Percentiles rank a stretch among this genome's conserved stretches.
Conservation (phyloP, 108 stramenopile species). For the Schizochytrium sp. region DNA sequence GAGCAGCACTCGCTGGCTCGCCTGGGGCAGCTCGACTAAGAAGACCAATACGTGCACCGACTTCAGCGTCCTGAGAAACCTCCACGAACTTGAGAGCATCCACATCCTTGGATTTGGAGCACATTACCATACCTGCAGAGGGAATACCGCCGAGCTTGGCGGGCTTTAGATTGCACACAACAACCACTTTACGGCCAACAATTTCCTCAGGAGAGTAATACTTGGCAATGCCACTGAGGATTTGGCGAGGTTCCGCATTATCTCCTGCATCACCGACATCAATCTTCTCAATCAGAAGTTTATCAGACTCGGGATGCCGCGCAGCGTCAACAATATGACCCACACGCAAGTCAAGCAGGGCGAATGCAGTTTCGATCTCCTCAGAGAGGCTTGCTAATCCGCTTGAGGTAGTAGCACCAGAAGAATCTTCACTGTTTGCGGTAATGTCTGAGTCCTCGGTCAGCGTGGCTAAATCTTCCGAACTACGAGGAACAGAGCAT, state of each 20-base stretch:
- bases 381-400: neutral
- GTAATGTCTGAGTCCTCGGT: neutral
- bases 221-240: slow-evolving; percentile 86
- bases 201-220: slow-evolving; percentile 93
- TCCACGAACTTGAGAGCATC: slow-evolving; percentile 91
- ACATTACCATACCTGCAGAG: slow-evolving; percentile 98
- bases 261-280: slow-evolving; percentile 88
- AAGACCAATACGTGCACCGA: slow-evolving; percentile 90
- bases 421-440: neutral
- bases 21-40: neutral
- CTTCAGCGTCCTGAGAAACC: slow-evolving; percentile 87
- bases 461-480: neutral
- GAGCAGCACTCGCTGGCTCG: slow-evolving; percentile 38
- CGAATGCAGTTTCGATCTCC: slow-evolving; percentile 8
- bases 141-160: slow-evolving; percentile 94
- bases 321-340: slow-evolving; percentile 89
- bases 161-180: slow-evolving; percentile 95
- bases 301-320: slow-evolving; percentile 94
- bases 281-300: slow-evolving; percentile 98
- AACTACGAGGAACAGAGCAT: neutral
- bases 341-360: slow-evolving; percentile 85
- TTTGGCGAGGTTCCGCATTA: slow-evolving; percentile 82
- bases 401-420: neutral
- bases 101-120: slow-evolving; percentile 81
- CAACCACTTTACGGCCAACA: slow-evolving; percentile 88